phyloP scores from a whole-genome alignment of 306 rosid genomes.

The Vigna radiata region DNA sequence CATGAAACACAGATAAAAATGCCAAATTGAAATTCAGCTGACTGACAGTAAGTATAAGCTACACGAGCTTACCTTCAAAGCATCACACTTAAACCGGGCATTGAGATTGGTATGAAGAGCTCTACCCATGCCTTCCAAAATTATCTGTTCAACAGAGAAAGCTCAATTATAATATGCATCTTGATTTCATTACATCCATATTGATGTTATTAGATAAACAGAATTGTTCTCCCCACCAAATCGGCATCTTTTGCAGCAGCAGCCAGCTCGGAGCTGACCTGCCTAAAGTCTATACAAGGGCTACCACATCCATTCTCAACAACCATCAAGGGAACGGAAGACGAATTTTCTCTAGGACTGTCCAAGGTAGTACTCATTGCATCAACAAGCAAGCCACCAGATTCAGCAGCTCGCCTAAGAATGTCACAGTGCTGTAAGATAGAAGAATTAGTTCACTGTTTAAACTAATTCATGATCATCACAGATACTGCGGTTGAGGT shows the following conservation, averaged over 20 bases:
- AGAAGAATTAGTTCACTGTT: conserved; percentile 44
- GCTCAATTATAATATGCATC: conserved; percentile 32
- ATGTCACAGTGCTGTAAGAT: conserved; percentile 90
- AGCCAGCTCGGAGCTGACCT: conserved; percentile 98
- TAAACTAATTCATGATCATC: conserved; percentile 6
- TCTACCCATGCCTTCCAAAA: conserved; percentile 99
- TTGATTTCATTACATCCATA: conserved; percentile 16
- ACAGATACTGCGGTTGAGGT: neutral
- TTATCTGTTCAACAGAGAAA: conserved; percentile 63
- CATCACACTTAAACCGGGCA: conserved; percentile 85
- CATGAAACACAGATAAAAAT: neutral
- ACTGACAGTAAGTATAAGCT: conserved; percentile 10
- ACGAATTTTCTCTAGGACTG: conserved; percentile 61
- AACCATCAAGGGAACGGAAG: conserved; percentile 84
- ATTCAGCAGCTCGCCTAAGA: conserved; percentile 96
- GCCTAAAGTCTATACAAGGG: conserved; percentile 95
- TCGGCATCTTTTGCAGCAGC: conserved; percentile 96
- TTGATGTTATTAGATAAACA: conserved; percentile 10
- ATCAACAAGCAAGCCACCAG: conserved; percentile 93
- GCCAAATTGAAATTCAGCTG: neutral
- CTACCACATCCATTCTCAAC: conserved; percentile 98
- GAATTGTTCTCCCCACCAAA: conserved; percentile 64
- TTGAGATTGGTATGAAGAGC: conserved; percentile 92
- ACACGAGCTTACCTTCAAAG: conserved; percentile 70
- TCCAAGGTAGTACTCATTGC: conserved; percentile 76